Percentiles rank a stretch among this genome's conserved stretches.
These are phyloP conservation scores for Syncephalis plumigaleata DNA, from an alignment of 371 early-diverging fungal genomes.

Conservation along the genomic window DNA sequence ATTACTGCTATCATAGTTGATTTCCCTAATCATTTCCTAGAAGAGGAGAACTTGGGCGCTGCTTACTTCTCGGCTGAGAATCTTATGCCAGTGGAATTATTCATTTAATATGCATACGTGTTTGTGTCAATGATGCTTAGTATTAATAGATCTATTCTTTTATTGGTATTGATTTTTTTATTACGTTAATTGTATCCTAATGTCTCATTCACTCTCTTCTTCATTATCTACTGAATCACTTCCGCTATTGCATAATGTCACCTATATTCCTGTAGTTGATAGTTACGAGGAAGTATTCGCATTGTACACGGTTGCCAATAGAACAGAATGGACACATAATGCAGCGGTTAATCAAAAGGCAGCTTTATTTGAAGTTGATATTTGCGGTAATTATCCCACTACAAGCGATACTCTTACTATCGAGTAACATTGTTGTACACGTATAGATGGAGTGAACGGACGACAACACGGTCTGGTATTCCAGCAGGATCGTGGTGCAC, in stretches of 20 bases:
- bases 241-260: too few relatives aligned
- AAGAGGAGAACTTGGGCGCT: conserved; percentile 45
- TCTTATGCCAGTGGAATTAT: conserved; percentile 26
- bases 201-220: too few relatives aligned
- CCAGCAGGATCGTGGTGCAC: conserved; percentile 2
- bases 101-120: conserved; percentile 13
- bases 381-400: conserved; percentile 1
- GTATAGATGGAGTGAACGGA: neutral
- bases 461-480: neutral
- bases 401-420: neutral
- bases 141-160: too few relatives aligned
- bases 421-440: neutral
- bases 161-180: too few relatives aligned
- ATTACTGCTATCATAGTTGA: conserved; percentile 30
- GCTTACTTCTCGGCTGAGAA: conserved; percentile 23
- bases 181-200: too few relatives aligned
- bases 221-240: too few relatives aligned
- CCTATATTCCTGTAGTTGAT: too few relatives aligned
- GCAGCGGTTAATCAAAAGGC: conserved; percentile 1
- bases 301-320: conserved; percentile 3
- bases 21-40: conserved; percentile 58
- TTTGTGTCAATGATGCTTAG: too few relatives aligned
- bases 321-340: conserved; percentile 5
- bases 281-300: conserved; percentile 5
- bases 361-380: conserved; percentile 2